Percentiles rank a stretch among this genome's conserved stretches.
These are phyloP conservation scores for Erysimum pusillum DNA, from an alignment of 441 rosid species.

Conservation along the genomic window DNA sequence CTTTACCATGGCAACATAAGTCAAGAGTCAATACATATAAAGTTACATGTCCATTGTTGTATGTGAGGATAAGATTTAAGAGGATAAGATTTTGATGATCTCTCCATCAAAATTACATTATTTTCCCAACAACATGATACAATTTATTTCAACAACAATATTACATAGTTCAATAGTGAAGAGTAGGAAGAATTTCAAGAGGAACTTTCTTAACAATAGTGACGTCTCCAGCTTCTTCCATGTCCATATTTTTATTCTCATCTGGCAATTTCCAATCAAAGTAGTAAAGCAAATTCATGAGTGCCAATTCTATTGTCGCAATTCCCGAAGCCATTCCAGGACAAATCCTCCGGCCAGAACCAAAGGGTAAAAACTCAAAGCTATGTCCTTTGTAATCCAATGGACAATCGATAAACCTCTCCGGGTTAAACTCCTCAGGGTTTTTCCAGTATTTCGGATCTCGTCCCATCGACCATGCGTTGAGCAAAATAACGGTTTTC, in stretches of 20 bases:
- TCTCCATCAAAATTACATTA: neutral
- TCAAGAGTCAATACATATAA: neutral
- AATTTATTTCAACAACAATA: conserved; percentile 23
- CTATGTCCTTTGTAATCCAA: conserved; percentile 40
- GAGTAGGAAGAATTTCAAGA: conserved; percentile 37
- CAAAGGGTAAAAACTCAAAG: conserved; percentile 49
- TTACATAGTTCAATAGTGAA: conserved; percentile 18
- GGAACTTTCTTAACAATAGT: conserved; percentile 32
- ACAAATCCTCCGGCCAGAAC: conserved; percentile 49
- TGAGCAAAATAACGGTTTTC: conserved; percentile 23
- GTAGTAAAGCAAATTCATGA: neutral
- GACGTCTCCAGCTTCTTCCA: conserved; percentile 38
- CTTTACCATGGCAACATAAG: neutral
- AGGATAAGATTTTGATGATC: neutral
- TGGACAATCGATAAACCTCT: conserved; percentile 40
- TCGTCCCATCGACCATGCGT: conserved; percentile 41
- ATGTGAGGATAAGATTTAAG: neutral
- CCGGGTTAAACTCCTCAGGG: conserved; percentile 41
- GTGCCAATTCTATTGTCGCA: conserved; percentile 24
- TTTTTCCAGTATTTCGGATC: conserved; percentile 42
- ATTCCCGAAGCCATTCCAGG: conserved; percentile 35
- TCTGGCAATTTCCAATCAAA: neutral
- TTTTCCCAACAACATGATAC: neutral
- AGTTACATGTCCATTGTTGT: neutral
- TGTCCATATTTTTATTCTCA: neutral